Conservation (phyloP, 2,329 filamentous ascomycete genomes). For the Didymella sp. region DNA sequence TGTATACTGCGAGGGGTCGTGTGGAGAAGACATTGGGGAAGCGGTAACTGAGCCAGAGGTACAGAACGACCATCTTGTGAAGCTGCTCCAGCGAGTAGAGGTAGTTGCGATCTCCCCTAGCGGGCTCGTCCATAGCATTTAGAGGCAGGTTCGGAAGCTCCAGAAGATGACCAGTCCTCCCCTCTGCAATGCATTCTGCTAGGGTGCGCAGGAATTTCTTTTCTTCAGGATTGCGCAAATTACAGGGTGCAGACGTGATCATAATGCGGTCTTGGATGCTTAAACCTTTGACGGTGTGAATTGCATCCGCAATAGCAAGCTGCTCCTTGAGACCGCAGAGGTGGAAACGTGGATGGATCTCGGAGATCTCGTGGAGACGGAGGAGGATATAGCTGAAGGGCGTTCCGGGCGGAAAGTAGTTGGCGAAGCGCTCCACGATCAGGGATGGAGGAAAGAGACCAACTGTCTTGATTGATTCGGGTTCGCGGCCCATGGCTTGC, state of each 20-base stretch:
- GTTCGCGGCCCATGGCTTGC: slow-evolving; percentile 67
- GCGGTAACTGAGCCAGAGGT: slow-evolving; percentile 92
- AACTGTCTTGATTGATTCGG: slow-evolving; percentile 71
- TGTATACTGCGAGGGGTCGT: slow-evolving; percentile 76
- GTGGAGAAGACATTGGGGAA: slow-evolving; percentile 81
- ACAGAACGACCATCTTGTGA: slow-evolving; percentile 82
- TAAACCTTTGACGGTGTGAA: slow-evolving; percentile 73
- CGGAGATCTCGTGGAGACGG: slow-evolving; percentile 73
- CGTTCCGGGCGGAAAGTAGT: slow-evolving; percentile 80
- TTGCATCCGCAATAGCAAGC: slow-evolving; percentile 72
- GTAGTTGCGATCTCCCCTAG: slow-evolving; percentile 60
- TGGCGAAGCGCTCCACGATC: slow-evolving; percentile 76
- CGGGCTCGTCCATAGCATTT: slow-evolving; percentile 70
- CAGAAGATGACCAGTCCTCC: slow-evolving; percentile 71
- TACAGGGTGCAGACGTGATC: slow-evolving; percentile 74
- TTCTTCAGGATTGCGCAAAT: slow-evolving; percentile 58
- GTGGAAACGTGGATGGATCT: slow-evolving; percentile 70
- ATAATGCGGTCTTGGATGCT: slow-evolving; percentile 76
- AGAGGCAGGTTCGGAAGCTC: slow-evolving; percentile 75
- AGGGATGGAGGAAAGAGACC: slow-evolving; percentile 75
- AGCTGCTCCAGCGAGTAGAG: slow-evolving; percentile 75
- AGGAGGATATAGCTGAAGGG: slow-evolving; percentile 84
- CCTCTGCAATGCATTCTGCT: slow-evolving; percentile 72
- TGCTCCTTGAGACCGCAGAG: slow-evolving; percentile 70
- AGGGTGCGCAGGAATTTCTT: slow-evolving; percentile 65